Evolutionary conservation across 176 grass and related monocot species (phyloP), one percentile per base, ranked within the genome.

Genomic region (Aegilops umbellulata): DNA sequence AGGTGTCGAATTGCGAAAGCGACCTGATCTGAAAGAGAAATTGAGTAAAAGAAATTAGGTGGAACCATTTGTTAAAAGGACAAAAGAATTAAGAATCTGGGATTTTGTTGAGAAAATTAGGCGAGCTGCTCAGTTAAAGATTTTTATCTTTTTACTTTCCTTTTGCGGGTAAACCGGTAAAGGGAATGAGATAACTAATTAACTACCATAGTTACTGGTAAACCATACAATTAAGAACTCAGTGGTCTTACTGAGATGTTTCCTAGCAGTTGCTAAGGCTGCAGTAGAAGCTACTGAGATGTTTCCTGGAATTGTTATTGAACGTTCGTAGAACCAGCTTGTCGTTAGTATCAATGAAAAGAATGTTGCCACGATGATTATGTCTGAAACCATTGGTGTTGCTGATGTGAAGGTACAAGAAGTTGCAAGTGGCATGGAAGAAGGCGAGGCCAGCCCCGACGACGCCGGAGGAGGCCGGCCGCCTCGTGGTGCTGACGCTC

Each of bases 341-440:
- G 60, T 63, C 0, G 0, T 0, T 51, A 49, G 46, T 15, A 16
- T 49, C 46, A 49, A 14, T 49, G 16, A 49, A 12, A 42, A 47
- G 15, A 49, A 16, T 16, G 4, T 14, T 49, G 1, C 46, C 4
- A 16, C 13, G 6, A 53, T 19, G 49, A 53, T 53, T 2, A 51
- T 47, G 1, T 19, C 17, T 58, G 19, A 58, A 22, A 58, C 53
- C 19, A 2, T 20, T 20, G 1, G 6, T 17, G 49, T 46, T 47
- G 62, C 7, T 75, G 4, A 74, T 66, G 23, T 8, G n/a, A 95
- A 98, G 97, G 97, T 98, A 99, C 51, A 96, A 85, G 76, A 99
- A 96, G 69, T 72, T 99, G 69, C 74, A 87, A 36, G 90, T 90
- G 35, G 88, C 97, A 84, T 99, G 97, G 97, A 91, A 87, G 91